These are phyloP conservation scores for Anaeromyces robustus DNA, from an alignment of 192 early-diverging fungal genomes.

Conservation along the genomic window DNA sequence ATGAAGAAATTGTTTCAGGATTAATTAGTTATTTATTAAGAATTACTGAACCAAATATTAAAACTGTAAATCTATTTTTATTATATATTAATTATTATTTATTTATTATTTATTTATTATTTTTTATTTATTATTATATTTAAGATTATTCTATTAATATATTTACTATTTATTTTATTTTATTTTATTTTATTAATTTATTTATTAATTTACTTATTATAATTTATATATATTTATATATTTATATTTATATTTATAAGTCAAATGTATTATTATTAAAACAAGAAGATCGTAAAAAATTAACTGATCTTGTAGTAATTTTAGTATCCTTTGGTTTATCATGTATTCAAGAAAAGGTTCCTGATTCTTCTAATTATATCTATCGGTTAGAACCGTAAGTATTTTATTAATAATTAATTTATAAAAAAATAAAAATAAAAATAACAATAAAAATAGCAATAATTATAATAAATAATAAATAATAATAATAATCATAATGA, in stretches of 20 bases:
- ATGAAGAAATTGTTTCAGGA: not conserved
- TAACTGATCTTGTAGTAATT: constrained; percentile 40
- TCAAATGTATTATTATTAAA: constrained; percentile 42
- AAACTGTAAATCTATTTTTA: constrained; percentile 40
- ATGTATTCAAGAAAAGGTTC: constrained; percentile 46
- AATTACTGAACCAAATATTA: constrained; percentile 64
- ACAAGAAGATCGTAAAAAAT: constrained; percentile 32
- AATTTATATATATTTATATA: constrained; percentile 10
- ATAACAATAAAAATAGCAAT: no score
- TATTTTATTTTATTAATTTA: no score
- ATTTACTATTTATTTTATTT: no score
- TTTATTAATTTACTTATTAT: constrained; percentile 15
- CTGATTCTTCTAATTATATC: constrained; percentile 33
- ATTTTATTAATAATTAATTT: not conserved
- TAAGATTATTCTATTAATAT: no score
- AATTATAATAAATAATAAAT: no score
- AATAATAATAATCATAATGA: no score
- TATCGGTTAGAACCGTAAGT: constrained; percentile 69
- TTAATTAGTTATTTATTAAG: constrained; percentile 49
- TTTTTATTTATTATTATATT: no score
- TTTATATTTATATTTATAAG: constrained; percentile 13
- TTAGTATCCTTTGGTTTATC: constrained; percentile 56
- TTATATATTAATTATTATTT: no score
- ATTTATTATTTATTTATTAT: no score
- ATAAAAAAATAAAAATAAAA: no score